Evolutionary conservation across 139 green algal species (phyloP), one percentile per base, ranked within the genome.

Genomic region (Chlorella sp.): DNA sequence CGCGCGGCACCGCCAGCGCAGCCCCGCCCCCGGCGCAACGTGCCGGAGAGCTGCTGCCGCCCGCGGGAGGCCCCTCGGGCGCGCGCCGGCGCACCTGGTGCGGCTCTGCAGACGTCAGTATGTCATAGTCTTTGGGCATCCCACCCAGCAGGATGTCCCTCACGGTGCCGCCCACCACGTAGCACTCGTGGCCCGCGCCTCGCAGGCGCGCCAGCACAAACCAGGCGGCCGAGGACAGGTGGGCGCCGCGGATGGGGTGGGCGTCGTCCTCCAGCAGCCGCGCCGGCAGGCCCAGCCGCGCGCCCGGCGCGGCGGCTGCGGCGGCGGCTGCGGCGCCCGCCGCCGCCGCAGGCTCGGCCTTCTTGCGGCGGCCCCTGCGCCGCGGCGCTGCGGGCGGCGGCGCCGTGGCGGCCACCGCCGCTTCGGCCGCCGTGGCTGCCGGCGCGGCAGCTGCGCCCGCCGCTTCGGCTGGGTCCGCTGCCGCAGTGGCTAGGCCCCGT

Each of bases 161-260:
- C 40, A 96, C 84, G 0, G 91, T 82, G 53, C 91, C 91, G 31
- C 91, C 91, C 17, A 94, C 91, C 14, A 95, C 15, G 45, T 87
- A 92, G 1, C 73, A 78, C 56, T 92, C 83, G 56, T 94, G 81
- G 1, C 90, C 90, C 41, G 59, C 77, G 14, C 40, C 48, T 11
- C 80, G 41, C 33, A 87, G 53, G 14, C 73, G 55, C 33, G 77
- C 35, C 65, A 87, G 62, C 40, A 83, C 79, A 25, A 36, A 68
- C 82, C 79, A 86, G 27, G 69, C 79, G 35, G 56, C 9, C 4
- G 65, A 36, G 2, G 66, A 43, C 29, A 87, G 67, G 56, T 53
- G 46, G 0, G 38, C 40, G 8, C 79, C 69, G 7, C 79, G 19
- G 21, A 87, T 79, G 41, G 46, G 45, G 77, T 87, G 82, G 1